Evolutionary conservation across 352 stramenopile species (phyloP).

Genomic region (Pythium coloratum): DNA sequence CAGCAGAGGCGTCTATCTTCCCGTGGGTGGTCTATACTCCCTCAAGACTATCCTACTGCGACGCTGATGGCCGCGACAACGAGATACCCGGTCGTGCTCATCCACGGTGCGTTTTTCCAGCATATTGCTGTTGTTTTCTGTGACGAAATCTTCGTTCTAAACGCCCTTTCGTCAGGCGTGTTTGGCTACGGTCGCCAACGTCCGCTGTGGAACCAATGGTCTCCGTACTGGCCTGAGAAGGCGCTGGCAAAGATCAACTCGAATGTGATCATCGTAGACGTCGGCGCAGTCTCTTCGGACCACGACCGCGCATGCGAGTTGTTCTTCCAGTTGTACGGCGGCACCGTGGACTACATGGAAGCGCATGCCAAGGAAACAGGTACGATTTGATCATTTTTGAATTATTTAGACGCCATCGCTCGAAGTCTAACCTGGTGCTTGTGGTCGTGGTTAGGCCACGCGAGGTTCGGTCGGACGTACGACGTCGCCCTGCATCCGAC

Average conservation of each 20-base stretch:
- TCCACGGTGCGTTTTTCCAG: constrained; percentile 28
- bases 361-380: constrained; percentile 36
- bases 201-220: constrained; percentile 33
- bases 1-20: too few species aligned
- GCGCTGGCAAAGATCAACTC: constrained; percentile 29
- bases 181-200: constrained; percentile 33
- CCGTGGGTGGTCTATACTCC: not conserved
- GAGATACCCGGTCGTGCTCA: constrained; percentile 31
- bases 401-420: too few species aligned
- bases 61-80: constrained; percentile 12
- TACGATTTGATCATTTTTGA: not conserved
- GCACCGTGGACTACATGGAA: constrained; percentile 65
- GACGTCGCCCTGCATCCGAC: constrained; percentile 30
- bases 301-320: constrained; percentile 44
- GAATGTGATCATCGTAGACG: constrained; percentile 40
- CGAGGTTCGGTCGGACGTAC: constrained; percentile 50
- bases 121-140: not conserved
- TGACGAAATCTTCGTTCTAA: not conserved
- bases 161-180: constrained; percentile 16
- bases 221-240: constrained; percentile 39
- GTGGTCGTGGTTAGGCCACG: constrained; percentile 28
- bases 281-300: constrained; percentile 39
- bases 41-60: not conserved
- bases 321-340: constrained; percentile 43
- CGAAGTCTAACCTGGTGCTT: not conserved